phyloP scores from a whole-genome alignment of 148 eudicot species.

The Beta vulgaris region DNA sequence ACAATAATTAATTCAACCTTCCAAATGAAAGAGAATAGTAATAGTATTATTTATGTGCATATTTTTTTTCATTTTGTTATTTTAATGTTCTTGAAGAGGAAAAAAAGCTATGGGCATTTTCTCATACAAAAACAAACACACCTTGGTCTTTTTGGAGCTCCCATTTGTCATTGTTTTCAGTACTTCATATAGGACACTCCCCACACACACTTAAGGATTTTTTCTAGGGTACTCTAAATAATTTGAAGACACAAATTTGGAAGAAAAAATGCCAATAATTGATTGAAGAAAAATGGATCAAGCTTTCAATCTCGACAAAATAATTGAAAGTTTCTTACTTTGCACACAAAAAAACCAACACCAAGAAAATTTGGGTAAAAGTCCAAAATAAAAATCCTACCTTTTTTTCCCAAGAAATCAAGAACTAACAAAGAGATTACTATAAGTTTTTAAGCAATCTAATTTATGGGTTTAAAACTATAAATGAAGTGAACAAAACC shows the following conservation, averaged over 20 bases:
- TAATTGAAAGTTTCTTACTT: constrained; percentile 20
- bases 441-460: constrained; percentile 21
- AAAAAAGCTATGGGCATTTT: constrained; percentile 18
- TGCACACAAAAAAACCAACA: not conserved
- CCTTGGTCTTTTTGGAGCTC: constrained; percentile 88
- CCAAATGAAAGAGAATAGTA: not conserved
- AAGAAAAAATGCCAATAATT: constrained; percentile 8
- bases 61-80: too few species aligned
- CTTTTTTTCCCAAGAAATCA: too few species aligned
- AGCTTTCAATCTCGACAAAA: constrained; percentile 29
- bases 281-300: constrained; percentile 16
- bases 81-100: too few species aligned
- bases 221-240: constrained; percentile 1
- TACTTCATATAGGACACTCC: constrained; percentile 40
- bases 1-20: constrained; percentile 8
- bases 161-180: constrained; percentile 77
- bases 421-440: constrained; percentile 14
- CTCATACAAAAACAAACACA: constrained; percentile 48
- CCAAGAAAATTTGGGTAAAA: too few species aligned
- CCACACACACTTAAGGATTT: not conserved
- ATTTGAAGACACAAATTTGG: not conserved
- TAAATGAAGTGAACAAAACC: constrained; percentile 36
- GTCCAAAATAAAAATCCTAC: too few species aligned
- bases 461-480: constrained; percentile 28
- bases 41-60: too few species aligned